These are phyloP conservation scores for Alloteropsis semialata DNA, from an alignment of 176 grass and related monocot species.

Conservation along the genomic window DNA sequence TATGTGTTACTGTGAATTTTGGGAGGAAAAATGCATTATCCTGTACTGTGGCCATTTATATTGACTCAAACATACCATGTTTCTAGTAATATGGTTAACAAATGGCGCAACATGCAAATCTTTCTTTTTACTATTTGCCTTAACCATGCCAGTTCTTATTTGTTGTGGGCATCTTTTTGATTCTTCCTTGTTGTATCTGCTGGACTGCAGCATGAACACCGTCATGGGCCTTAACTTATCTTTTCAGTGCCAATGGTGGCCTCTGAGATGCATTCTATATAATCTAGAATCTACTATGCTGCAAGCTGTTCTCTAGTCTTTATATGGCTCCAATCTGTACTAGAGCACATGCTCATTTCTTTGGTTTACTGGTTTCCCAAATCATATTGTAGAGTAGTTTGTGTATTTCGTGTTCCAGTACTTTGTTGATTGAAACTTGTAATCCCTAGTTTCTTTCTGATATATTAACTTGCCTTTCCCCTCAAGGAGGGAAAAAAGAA, in stretches of 20 bases:
- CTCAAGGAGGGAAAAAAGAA: neutral
- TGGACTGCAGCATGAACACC: neutral
- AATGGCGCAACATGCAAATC: neutral
- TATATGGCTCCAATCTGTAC: neutral
- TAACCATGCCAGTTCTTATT: conserved; percentile 3
- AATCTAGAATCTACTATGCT: neutral
- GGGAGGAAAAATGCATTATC: neutral
- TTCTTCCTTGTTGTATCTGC: neutral
- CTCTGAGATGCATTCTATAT: conserved; percentile 18
- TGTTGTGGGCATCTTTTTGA: neutral
- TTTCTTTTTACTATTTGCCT: conserved; percentile 8
- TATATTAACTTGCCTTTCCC: neutral
- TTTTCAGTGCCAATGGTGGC: neutral
- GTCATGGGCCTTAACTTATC: neutral
- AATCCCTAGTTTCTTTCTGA: neutral
- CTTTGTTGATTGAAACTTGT: conserved; percentile 8
- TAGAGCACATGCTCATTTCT: neutral
- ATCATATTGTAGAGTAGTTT: neutral
- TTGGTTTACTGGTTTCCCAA: neutral
- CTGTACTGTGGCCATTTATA: neutral
- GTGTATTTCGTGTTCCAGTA: neutral
- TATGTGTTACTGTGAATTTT: neutral
- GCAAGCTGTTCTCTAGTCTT: neutral
- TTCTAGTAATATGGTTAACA: neutral
- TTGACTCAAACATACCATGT: neutral